Percentiles rank a stretch among this genome's conserved stretches.
Conservation (phyloP, 2,329 filamentous ascomycete species). For the Penicillium sp. region DNA sequence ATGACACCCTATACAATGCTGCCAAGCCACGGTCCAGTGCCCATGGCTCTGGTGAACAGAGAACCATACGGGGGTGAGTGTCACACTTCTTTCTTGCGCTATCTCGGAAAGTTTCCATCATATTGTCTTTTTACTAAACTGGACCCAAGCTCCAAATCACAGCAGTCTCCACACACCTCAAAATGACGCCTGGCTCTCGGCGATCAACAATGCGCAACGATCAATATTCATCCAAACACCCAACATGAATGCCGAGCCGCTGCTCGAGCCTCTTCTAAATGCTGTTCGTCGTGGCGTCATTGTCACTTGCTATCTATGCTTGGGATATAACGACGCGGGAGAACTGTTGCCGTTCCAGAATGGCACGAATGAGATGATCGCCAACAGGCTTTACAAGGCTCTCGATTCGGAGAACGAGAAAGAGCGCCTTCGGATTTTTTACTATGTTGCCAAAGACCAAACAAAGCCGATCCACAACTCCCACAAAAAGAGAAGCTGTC, state of each 20-base stretch:
- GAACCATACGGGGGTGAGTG: conserved; percentile 60
- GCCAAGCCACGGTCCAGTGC: conserved; percentile 57
- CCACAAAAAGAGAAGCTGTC: conserved; percentile 68
- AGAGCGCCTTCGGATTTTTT: conserved; percentile 61
- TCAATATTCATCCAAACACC: conserved; percentile 78
- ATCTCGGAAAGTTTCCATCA: background rate
- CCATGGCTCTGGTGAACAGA: conserved; percentile 72
- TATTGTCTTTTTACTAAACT: background rate
- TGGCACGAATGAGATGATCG: conserved; percentile 72
- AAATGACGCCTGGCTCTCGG: conserved; percentile 73
- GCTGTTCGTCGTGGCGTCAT: conserved; percentile 68
- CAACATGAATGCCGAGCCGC: conserved; percentile 70
- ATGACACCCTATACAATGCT: conserved; percentile 69
- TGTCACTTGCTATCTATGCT: conserved; percentile 70
- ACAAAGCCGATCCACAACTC: conserved; percentile 65
- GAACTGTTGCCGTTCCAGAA: conserved; percentile 75
- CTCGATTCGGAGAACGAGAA: conserved; percentile 56
- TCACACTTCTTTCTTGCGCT: background rate
- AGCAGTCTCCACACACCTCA: conserved; percentile 66
- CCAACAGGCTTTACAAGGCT: conserved; percentile 58
- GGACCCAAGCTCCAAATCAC: conserved; percentile 55
- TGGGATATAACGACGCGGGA: conserved; percentile 78
- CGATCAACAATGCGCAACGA: conserved; percentile 63
- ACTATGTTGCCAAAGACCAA: conserved; percentile 76
- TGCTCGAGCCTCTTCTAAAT: conserved; percentile 63